phyloP scores from a whole-genome alignment of 2,329 filamentous ascomycete genomes.

The Sporothrix curviconia region DNA sequence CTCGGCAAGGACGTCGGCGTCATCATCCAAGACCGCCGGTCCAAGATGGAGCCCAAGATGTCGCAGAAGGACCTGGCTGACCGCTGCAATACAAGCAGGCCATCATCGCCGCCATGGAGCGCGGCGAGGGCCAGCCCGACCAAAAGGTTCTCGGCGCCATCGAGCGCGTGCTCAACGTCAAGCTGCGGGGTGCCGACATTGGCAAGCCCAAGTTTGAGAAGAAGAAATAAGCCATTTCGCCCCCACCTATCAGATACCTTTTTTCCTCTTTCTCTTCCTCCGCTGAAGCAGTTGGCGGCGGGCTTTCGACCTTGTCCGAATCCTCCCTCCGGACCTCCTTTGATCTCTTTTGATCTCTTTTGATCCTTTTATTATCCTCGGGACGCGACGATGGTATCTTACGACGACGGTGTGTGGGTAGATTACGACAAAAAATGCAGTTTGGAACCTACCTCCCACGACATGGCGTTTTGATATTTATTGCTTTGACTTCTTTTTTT shows the following conservation, averaged over 20 bases:
- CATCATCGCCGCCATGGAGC: constrained; percentile 79
- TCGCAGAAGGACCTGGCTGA: constrained; percentile 84
- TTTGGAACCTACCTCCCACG: background rate
- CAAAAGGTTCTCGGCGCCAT: constrained; percentile 73
- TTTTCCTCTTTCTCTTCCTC: background rate
- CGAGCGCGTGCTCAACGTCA: constrained; percentile 80
- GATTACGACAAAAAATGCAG: background rate
- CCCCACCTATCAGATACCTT: background rate
- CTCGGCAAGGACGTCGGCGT: constrained; percentile 74
- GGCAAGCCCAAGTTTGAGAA: constrained; percentile 68
- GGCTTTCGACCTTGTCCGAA: background rate
- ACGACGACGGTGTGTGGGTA: background rate
- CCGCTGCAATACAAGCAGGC: constrained; percentile 78
- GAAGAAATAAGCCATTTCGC: constrained; percentile 27
- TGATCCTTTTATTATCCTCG: too few species aligned
- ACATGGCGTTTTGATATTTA: background rate
- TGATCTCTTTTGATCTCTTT: background rate
- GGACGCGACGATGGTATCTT: background rate
- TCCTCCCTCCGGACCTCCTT: background rate
- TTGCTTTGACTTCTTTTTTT: background rate
- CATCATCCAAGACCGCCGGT: constrained; percentile 73
- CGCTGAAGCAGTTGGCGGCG: background rate
- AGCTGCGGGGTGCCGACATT: constrained; percentile 79
- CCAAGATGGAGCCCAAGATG: constrained; percentile 85
- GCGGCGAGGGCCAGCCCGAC: constrained; percentile 69